Base-by-base conservation (phyloP, 2,329 filamentous ascomycete species). In the Cladosporium sp. region DNA sequence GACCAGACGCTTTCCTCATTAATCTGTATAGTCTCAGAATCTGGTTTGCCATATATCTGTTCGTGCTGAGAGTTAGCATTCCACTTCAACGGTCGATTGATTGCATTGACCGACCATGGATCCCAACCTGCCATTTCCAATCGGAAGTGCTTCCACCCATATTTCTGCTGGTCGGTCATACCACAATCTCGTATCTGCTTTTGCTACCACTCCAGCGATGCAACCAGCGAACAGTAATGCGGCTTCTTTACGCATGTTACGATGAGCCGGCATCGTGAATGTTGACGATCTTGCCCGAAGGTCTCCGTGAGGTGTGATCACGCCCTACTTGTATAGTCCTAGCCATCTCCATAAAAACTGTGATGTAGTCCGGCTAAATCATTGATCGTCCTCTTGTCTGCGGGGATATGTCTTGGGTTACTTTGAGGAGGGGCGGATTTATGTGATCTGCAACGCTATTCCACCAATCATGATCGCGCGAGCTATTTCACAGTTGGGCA, bases 1-100 rank as follows among this genome's bases (percentile, higher is more conserved):
- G 52, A 55, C 52, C 52, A 55, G 10, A 55, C 52, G 32, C 39
- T 47, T 13, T 55, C 52, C n/a, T 55, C 52, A 22, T 55, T 55
- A 28, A 55, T 45, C 19, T 55, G 52, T 13, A 55, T 47, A 2
- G 40, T 55, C 32, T 55, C 52, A 10, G 52, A 36, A 25, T 45
- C 52, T 15, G 52, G 28, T 13, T 12, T 19, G 8, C 52, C 52
- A 17, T 55, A 55, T 9, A 55, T 47, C 42, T 45, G 15, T 32
- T 32, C 28, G 28, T 32, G 3, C 28, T 32, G 2, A 32, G 28
- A 7, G 8, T 32, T 9, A 32, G 28, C 28, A 32, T 5, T n/a
- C 28, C 3, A 32, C 12, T 5, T 7, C 28, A 32, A 10, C 28
- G 8, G 8, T 32, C 12, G 28, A 32, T 5, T 10, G 12, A 32